phyloP scores from a whole-genome alignment of 345 rosid genomes.

The Syzygium oleosum region DNA sequence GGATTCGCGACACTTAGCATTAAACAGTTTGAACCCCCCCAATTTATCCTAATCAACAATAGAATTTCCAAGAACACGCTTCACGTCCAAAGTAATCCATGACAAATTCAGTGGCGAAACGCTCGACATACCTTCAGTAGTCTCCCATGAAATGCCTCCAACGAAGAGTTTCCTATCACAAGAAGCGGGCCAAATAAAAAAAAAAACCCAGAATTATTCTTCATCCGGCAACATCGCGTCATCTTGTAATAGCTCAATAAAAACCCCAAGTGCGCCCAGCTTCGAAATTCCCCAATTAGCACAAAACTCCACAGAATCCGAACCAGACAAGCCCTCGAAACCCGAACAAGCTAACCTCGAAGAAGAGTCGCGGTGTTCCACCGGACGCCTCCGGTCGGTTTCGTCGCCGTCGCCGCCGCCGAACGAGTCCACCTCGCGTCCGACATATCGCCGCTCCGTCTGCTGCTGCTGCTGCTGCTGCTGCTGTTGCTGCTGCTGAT shows the following conservation, averaged over 20 bases:
- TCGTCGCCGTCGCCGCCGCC: neutral
- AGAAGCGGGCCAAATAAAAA: neutral
- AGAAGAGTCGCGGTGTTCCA: neutral
- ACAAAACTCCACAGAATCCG: neutral
- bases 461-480: neutral
- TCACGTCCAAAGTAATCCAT: neutral
- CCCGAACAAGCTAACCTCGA: neutral
- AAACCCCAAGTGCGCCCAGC: neutral
- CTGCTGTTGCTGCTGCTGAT: neutral
- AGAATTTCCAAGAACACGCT: neutral
- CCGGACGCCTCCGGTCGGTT: neutral
- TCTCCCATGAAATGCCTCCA: conserved; percentile 62
- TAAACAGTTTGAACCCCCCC: neutral
- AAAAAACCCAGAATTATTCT: neutral
- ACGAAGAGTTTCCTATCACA: conserved; percentile 51
- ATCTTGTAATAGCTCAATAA: neutral
- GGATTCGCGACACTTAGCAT: neutral
- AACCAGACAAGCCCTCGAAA: neutral
- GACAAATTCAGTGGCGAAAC: neutral
- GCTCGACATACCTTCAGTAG: conserved; percentile 33
- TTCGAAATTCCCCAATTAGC: neutral
- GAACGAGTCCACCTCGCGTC: neutral
- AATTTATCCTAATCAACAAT: neutral
- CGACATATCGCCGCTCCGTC: neutral
- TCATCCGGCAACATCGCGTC: neutral